Conservation (phyloP, 2,329 filamentous ascomycete genomes). For the Aspergillus japonicus region DNA sequence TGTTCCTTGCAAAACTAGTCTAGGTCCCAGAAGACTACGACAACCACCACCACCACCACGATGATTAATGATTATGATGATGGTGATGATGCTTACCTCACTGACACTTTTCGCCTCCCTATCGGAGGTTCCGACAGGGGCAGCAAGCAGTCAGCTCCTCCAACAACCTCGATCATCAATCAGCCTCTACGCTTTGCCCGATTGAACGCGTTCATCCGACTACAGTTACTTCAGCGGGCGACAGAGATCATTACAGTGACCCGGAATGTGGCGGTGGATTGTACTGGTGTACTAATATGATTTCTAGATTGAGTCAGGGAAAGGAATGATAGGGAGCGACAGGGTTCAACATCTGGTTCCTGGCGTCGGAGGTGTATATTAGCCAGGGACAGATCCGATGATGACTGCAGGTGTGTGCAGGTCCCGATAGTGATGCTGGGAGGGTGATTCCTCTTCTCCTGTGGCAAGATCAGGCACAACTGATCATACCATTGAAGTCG, state of each 20-base stretch:
- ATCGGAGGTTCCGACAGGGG: neutral
- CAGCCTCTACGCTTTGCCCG: neutral
- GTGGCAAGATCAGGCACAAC: neutral
- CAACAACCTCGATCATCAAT: too few species aligned
- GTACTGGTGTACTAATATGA: neutral
- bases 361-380: slow-evolving; percentile 3
- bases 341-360: slow-evolving; percentile 1
- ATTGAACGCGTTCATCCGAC: neutral
- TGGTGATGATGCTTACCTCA: neutral
- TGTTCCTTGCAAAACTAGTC: neutral
- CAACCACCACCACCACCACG: neutral
- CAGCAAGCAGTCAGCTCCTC: neutral
- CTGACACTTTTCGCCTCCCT: neutral
- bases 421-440: neutral
- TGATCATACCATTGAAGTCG: slow-evolving; percentile 1
- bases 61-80: too few species aligned
- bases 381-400: neutral
- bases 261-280: slow-evolving; percentile 4
- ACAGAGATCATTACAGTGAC: neutral
- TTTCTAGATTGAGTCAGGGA: neutral
- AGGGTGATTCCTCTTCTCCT: neutral
- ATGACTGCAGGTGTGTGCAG: neutral
- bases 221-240: neutral
- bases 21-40: neutral
- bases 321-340: neutral